Base-by-base conservation (phyloP, 345 rosid species). In the Dipteronia dyeriana region DNA sequence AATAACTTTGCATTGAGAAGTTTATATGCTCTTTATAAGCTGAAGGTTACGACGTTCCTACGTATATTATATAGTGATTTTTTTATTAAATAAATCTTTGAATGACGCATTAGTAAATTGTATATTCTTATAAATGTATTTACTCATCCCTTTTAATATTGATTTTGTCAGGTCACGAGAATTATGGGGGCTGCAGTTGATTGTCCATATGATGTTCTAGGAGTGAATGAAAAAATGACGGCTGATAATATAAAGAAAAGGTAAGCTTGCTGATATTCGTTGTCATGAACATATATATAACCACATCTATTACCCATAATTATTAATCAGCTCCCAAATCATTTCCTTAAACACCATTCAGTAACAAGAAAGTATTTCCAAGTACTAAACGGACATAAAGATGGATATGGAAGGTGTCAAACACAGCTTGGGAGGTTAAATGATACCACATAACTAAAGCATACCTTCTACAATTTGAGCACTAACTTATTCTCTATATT, bases 191-290 rank as follows among this genome's bases (percentile, higher is more conserved):
- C 84, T 85, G 97, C 88, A 59, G 83, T 76, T 74, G 87, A 90
- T 82, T 84, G 85, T 82, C 96, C 91, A 12, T 95, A 93, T 66
- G 97, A 93, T 60, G 84, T 93, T 68, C 76, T 95, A 19, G 99
- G 99, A 70, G 94, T 85, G 60, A 91, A 91, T 79, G 88, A 83
- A 22, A 93, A 86, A 19, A 93, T 88, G 90, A 70, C 93, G 56
- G 80, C 89, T 7, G 94, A 92, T 49, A 91, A 91, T 66, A 80
- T 93, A 86, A 95, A 95, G 90, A 95, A 95, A 86, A 91, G 87
- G 99, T 95, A 82, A 76, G 78, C 47, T 66, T 85, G 39, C 80
- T 63, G 22, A 20, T 59, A 54, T 31, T 63, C 66, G 22, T 54
- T 69, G 31, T 53, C 2, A 8, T 31, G 47, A 43, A 43, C 47